Conservation (phyloP, 768 basidiomycete genomes). For the Hypholoma fasciculare region DNA sequence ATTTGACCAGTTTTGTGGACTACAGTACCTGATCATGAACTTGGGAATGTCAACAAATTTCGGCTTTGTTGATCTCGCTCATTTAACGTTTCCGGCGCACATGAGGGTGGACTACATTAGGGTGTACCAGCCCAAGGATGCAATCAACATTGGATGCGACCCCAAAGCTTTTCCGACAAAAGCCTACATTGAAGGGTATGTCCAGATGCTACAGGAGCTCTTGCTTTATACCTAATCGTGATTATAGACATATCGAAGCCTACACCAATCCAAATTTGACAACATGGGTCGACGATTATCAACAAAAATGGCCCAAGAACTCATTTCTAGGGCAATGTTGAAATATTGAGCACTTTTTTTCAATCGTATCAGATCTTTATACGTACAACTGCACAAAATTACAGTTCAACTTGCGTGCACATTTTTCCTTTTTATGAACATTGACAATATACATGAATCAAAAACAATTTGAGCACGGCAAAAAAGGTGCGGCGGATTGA, state of each 20-base stretch:
- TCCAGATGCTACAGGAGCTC: slow-evolving; percentile 3
- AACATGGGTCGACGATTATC: slow-evolving; percentile 51
- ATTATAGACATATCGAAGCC: slow-evolving; percentile 53
- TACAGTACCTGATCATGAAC: slow-evolving; percentile 79
- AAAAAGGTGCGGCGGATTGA: no score
- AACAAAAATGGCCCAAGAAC: slow-evolving; percentile 64
- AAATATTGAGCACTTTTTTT: slow-evolving; percentile 28
- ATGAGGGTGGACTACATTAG: slow-evolving; percentile 54
- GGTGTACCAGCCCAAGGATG: slow-evolving; percentile 67
- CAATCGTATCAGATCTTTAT: background rate
- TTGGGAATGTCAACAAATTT: slow-evolving; percentile 85
- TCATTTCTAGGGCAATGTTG: slow-evolving; percentile 40
- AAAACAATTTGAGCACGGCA: no score
- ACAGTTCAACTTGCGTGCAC: no score
- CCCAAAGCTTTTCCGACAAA: slow-evolving; percentile 67
- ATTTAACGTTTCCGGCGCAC: slow-evolving; percentile 67
- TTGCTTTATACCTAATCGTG: background rate
- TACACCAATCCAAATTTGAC: slow-evolving; percentile 70
- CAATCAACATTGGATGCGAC: slow-evolving; percentile 73
- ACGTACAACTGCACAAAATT: no score
- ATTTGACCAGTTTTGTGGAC: background rate
- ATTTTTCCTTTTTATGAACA: no score
- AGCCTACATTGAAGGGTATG: slow-evolving; percentile 67
- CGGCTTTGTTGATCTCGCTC: slow-evolving; percentile 63
- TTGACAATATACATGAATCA: no score